Percentiles rank a stretch among this genome's conserved stretches.
Conservation (phyloP, 306 rosid genomes). For the Cyamopsis tetragonoloba region DNA sequence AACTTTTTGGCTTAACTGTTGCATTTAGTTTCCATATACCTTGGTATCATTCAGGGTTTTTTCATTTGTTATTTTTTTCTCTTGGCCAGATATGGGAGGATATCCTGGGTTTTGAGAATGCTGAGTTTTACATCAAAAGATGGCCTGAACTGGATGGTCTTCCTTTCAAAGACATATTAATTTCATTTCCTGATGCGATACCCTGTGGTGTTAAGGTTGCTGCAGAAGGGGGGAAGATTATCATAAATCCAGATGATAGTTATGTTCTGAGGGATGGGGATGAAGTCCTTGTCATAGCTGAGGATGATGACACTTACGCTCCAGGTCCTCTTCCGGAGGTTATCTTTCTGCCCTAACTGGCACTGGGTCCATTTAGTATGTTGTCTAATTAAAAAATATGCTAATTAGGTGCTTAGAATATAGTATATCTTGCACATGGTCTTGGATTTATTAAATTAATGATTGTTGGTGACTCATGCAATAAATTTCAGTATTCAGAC, state of each 20-base stretch:
- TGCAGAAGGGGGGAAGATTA: conserved; percentile 76
- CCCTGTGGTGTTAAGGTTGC: conserved; percentile 97
- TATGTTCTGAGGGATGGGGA: conserved; percentile 80
- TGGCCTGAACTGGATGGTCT: conserved; percentile 83
- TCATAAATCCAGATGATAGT: conserved; percentile 78
- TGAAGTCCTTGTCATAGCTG: conserved; percentile 96
- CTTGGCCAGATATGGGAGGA: conserved; percentile 96
- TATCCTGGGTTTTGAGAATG: conserved; percentile 95
- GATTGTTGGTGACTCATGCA: neutral
- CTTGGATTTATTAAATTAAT: conserved; percentile 20
- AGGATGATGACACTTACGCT: conserved; percentile 92
- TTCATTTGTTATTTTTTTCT: conserved; percentile 35
- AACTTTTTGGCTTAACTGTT: conserved; percentile 6
- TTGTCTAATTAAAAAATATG: conserved; percentile 2
- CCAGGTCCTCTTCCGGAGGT: conserved; percentile 88
- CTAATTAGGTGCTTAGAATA: conserved; percentile 11
- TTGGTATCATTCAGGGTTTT: neutral
- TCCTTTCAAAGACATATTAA: conserved; percentile 59
- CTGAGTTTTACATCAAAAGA: conserved; percentile 91
- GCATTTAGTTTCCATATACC: conserved; percentile 7
- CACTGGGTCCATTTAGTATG: conserved; percentile 8
- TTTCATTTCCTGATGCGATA: conserved; percentile 93
- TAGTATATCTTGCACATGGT: conserved; percentile 14
- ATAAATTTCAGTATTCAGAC: conserved; percentile 4
- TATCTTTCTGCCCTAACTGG: conserved; percentile 32